Conservation (phyloP, 2,329 filamentous ascomycete species). For the Aspergillus puulaauensis region DNA sequence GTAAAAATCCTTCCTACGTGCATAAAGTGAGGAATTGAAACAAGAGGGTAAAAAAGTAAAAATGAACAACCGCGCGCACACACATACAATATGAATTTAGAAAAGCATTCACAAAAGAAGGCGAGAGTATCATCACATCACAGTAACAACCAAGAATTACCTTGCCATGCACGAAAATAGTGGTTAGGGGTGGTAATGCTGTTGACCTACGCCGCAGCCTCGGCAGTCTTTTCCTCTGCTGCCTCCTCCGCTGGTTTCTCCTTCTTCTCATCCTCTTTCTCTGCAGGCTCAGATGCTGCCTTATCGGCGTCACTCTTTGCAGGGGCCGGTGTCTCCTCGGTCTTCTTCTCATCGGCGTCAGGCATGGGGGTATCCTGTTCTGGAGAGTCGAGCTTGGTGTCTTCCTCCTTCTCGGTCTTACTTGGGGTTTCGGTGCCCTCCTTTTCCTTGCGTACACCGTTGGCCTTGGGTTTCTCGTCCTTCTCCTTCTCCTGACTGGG, state of each 20-base stretch:
- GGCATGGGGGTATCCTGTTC: conserved; percentile 35
- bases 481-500: conserved; percentile 35
- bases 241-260: conserved; percentile 30
- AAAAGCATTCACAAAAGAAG: background rate
- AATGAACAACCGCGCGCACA: background rate
- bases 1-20: background rate
- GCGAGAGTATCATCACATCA: background rate
- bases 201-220: conserved; percentile 25
- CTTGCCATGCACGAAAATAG: conserved; percentile 6
- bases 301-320: conserved; percentile 15
- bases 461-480: conserved; percentile 47
- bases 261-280: conserved; percentile 23
- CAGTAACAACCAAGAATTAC: conserved; percentile 11
- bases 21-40: background rate
- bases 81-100: background rate
- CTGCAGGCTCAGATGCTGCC: conserved; percentile 21
- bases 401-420: conserved; percentile 34
- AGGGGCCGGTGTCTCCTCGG: conserved; percentile 21
- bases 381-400: conserved; percentile 22
- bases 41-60: background rate
- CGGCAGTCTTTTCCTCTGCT: conserved; percentile 26
- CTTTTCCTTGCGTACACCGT: conserved; percentile 43
- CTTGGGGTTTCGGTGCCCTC: conserved; percentile 34
- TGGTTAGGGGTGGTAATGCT: background rate
- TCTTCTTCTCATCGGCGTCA: conserved; percentile 37